Evolutionary conservation across 768 basidiomycete species (phyloP).

Genomic region (Clitopilus passeckerianus): DNA sequence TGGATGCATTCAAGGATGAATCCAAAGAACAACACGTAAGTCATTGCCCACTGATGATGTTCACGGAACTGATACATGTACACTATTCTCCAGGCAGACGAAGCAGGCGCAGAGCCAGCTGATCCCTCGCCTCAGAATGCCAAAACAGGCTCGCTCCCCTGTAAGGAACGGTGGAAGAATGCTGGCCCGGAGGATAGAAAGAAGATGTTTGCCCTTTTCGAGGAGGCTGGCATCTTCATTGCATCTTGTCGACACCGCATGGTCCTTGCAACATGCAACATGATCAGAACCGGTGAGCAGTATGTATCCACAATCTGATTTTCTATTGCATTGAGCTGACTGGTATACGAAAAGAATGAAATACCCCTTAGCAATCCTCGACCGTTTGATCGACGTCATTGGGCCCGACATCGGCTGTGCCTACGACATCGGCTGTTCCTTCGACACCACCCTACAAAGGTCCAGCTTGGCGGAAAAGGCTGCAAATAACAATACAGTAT

Average conservation of each 20-base stretch:
- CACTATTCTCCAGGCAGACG: too few relatives aligned
- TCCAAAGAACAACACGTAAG: background rate
- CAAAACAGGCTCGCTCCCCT: background rate
- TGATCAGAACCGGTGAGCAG: conserved; percentile 10
- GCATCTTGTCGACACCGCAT: conserved; percentile 13
- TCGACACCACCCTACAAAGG: conserved; percentile 14
- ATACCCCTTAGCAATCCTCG: background rate
- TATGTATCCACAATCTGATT: too few relatives aligned
- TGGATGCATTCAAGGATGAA: conserved; percentile 12
- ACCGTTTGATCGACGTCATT: background rate
- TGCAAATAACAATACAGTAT: too few relatives aligned
- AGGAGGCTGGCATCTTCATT: conserved; percentile 17
- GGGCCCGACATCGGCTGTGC: background rate
- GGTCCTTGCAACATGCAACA: conserved; percentile 11
- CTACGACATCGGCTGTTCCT: conserved; percentile 22
- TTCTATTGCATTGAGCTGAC: too few relatives aligned
- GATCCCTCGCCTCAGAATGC: background rate
- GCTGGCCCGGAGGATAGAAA: conserved; percentile 13
- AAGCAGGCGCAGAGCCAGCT: too few relatives aligned
- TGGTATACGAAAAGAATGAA: background rate
- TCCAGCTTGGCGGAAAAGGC: conserved; percentile 11
- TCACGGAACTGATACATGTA: too few relatives aligned
- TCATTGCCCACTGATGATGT: too few relatives aligned
- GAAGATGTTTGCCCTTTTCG: conserved; percentile 14
- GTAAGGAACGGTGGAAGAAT: conserved; percentile 12